Evolutionary conservation across 2,329 filamentous ascomycete species (phyloP).

Genomic region (Penicillium italicum): DNA sequence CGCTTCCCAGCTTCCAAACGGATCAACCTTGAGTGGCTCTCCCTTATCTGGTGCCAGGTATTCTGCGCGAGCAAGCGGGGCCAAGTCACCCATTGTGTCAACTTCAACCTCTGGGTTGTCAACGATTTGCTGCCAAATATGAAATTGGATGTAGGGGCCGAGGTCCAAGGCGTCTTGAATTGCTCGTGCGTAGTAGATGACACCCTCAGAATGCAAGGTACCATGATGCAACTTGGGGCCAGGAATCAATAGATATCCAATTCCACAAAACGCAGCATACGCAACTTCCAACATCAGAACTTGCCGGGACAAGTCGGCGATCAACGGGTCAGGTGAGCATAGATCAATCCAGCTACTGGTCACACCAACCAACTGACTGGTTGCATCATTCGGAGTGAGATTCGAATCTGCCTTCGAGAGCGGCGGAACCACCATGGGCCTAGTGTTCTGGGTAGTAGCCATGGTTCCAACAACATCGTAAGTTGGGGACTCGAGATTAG

Average conservation of each 20-base stretch:
- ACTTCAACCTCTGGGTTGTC: conserved; percentile 60
- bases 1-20: conserved; percentile 83
- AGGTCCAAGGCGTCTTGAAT: conserved; percentile 74
- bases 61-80: conserved; percentile 42
- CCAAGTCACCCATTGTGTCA: conserved; percentile 44
- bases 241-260: conserved; percentile 75
- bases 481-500: conserved; percentile 39
- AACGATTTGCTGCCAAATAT: conserved; percentile 81
- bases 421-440: conserved; percentile 39
- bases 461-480: conserved; percentile 38
- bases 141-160: conserved; percentile 71
- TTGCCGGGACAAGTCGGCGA: conserved; percentile 83
- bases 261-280: conserved; percentile 92
- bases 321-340: conserved; percentile 73
- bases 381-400: conserved; percentile 75
- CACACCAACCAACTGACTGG: conserved; percentile 71
- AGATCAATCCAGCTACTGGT: conserved; percentile 93
- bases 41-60: conserved; percentile 35
- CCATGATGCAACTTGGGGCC: conserved; percentile 67
- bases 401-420: conserved; percentile 51
- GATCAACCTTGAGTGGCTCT: conserved; percentile 54
- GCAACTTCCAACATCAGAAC: conserved; percentile 86
- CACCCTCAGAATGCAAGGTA: conserved; percentile 48
- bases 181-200: conserved; percentile 75
- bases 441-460: conserved; percentile 41